These are phyloP conservation scores for Dipteronia sinensis DNA, from an alignment of 345 rosid genomes.

Conservation along the genomic window DNA sequence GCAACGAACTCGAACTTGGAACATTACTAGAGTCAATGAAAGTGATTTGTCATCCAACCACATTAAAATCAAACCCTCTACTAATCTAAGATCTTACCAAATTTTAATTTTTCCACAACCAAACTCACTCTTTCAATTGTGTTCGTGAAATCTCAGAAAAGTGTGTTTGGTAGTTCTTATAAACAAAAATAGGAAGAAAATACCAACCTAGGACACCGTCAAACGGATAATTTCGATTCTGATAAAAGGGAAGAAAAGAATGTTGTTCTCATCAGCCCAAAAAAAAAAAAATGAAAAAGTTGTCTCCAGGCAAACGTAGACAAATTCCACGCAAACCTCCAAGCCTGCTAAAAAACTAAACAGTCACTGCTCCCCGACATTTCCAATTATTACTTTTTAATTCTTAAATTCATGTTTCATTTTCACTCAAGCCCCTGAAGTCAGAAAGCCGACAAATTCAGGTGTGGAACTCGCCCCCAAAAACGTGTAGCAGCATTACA, in stretches of 20 bases:
- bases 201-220: neutral
- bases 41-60: no score
- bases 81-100: no score
- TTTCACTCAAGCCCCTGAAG: slow-evolving; percentile 4
- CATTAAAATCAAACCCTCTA: no score
- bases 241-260: neutral
- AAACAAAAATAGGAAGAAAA: neutral
- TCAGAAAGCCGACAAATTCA: no score
- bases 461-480: no score
- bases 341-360: neutral
- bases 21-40: no score
- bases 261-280: neutral
- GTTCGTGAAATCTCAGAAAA: neutral
- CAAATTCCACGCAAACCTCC: slow-evolving; percentile 18
- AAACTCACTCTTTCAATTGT: neutral
- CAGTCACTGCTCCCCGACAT: neutral
- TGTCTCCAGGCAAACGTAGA: slow-evolving; percentile 19
- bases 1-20: no score
- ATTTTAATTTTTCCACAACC: neutral
- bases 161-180: neutral
- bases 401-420: neutral
- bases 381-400: neutral
- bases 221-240: neutral
- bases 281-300: neutral
- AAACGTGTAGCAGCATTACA: neutral